Evolutionary conservation across 164 flowering plant genomes (phyloP).

Genomic region (Stephania yunnanensis): DNA sequence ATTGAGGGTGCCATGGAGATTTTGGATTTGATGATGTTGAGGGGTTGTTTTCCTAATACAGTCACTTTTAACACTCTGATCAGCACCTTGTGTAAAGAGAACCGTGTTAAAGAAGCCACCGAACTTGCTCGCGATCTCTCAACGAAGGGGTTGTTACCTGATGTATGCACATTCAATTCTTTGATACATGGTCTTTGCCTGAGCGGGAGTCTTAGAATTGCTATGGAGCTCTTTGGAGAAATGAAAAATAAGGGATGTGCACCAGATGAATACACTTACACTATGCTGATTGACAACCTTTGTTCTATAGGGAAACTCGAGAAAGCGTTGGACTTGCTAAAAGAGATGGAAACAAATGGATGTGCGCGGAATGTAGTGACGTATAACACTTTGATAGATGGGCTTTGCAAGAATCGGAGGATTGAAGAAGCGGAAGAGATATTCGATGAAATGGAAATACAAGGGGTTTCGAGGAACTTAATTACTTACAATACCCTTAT

Average conservation of each 20-base stretch:
- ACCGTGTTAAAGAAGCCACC: slow-evolving; percentile 65
- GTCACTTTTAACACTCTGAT: slow-evolving; percentile 78
- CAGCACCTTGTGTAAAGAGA: slow-evolving; percentile 65
- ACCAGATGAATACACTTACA: slow-evolving; percentile 83
- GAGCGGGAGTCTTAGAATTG: slow-evolving; percentile 36
- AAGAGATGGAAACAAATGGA: slow-evolving; percentile 78
- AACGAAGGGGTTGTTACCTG: slow-evolving; percentile 64
- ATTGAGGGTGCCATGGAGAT: slow-evolving; percentile 60
- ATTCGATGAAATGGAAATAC: slow-evolving; percentile 85
- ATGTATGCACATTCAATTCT: slow-evolving; percentile 75
- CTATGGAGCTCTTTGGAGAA: slow-evolving; percentile 63
- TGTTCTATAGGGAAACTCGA: slow-evolving; percentile 53
- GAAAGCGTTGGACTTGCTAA: slow-evolving; percentile 58
- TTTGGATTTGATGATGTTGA: slow-evolving; percentile 55
- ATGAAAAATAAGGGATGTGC: slow-evolving; percentile 64
- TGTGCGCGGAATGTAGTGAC: slow-evolving; percentile 65
- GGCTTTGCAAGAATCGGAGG: slow-evolving; percentile 64
- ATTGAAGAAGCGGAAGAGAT: slow-evolving; percentile 80
- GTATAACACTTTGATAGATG: slow-evolving; percentile 74
- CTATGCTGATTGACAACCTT: slow-evolving; percentile 59
- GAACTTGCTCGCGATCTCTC: slow-evolving; percentile 54
- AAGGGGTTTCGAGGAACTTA: slow-evolving; percentile 65
- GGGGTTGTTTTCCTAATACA: slow-evolving; percentile 60
- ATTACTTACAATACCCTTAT: slow-evolving; percentile 82
- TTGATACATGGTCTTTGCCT: slow-evolving; percentile 72